Conservation (phyloP, 192 early-diverging fungal genomes). For the Entomortierella chlamydospora region DNA sequence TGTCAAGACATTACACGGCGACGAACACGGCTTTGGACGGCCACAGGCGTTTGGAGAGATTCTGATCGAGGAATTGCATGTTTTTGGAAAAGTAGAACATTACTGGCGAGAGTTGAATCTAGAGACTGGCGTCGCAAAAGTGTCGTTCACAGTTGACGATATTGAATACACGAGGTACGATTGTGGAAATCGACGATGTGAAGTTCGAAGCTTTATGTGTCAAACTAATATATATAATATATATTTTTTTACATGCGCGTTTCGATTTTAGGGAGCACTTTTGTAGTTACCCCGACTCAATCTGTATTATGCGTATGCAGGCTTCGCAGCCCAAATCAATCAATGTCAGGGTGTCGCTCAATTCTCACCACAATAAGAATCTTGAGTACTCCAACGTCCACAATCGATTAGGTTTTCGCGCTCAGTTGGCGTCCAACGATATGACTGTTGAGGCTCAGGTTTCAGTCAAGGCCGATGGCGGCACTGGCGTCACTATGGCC, state of each 20-base stretch:
- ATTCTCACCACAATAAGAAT: background rate
- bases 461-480: slow-evolving; percentile 37
- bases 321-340: slow-evolving; percentile 40
- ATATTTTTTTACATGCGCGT: background rate
- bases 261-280: slow-evolving; percentile 34
- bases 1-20: slow-evolving; percentile 25
- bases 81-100: slow-evolving; percentile 23
- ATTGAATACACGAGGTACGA: slow-evolving; percentile 32
- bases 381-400: slow-evolving; percentile 40
- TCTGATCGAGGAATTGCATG: slow-evolving; percentile 24
- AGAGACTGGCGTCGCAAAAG: slow-evolving; percentile 15
- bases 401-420: slow-evolving; percentile 33
- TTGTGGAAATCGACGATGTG: no score
- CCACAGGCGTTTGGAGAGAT: slow-evolving; percentile 38
- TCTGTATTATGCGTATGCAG: slow-evolving; percentile 42
- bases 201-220: no score
- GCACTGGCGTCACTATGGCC: slow-evolving; percentile 39
- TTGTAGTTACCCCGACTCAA: slow-evolving; percentile 46
- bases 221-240: background rate
- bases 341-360: slow-evolving; percentile 40
- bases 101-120: slow-evolving; percentile 34
- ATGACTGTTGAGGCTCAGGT: slow-evolving; percentile 36
- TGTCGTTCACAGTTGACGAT: slow-evolving; percentile 12
- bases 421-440: slow-evolving; percentile 34
- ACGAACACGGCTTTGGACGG: slow-evolving; percentile 33